Conservation (phyloP, 164 flowering plant species). For the Chimonanthus praecox region DNA sequence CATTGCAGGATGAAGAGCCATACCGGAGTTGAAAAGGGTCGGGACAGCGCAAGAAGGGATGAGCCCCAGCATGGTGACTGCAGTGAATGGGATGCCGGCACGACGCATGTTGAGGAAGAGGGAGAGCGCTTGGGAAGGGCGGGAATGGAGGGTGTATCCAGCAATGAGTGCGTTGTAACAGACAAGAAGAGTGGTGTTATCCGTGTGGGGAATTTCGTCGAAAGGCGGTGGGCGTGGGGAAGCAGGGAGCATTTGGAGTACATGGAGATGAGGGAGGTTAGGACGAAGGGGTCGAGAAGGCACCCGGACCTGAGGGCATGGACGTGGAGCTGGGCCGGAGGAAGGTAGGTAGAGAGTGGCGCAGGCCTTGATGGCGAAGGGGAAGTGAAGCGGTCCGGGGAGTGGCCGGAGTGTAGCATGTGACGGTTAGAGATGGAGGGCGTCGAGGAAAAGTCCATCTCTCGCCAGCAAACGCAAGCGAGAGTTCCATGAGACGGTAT, state of each 20-base stretch:
- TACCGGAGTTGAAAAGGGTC: constrained; percentile 39
- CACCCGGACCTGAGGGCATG: constrained; percentile 61
- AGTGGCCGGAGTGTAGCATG: constrained; percentile 55
- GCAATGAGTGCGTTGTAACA: constrained; percentile 77
- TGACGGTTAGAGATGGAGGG: constrained; percentile 59
- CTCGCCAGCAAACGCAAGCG: constrained; percentile 50
- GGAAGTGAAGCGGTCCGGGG: constrained; percentile 82
- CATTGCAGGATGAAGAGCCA: constrained; percentile 47
- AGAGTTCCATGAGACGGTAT: constrained; percentile 48
- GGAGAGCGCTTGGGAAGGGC: constrained; percentile 29
- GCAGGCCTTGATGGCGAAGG: constrained; percentile 74
- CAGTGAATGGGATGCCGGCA: constrained; percentile 34
- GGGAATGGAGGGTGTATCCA: constrained; percentile 44
- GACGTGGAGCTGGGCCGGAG: constrained; percentile 63
- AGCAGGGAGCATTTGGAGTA: constrained; percentile 39
- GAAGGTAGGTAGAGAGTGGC: constrained; percentile 49
- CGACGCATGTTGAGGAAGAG: constrained; percentile 55
- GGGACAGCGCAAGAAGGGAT: constrained; percentile 48
- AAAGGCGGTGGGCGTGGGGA: constrained; percentile 46
- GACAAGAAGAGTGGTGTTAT: constrained; percentile 24
- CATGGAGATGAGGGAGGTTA: constrained; percentile 60
- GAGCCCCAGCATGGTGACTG: constrained; percentile 68
- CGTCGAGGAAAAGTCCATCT: constrained; percentile 41
- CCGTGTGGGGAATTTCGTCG: constrained; percentile 41
- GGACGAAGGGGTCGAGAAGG: constrained; percentile 50